Conservation (phyloP, 139 green algal species). For the Picochlorum sp. region DNA sequence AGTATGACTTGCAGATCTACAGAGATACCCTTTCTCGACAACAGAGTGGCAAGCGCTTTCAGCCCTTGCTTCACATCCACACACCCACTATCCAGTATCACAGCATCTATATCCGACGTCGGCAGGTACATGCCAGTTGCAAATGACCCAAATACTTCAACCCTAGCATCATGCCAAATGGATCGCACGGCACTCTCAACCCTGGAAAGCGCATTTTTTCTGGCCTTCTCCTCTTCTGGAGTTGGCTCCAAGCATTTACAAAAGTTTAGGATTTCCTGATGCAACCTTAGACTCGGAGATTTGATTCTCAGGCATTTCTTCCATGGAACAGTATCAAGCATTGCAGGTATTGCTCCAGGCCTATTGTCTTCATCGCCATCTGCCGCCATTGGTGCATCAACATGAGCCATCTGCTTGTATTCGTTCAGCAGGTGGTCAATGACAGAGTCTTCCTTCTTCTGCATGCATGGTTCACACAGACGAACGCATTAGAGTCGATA, state of each 20-base stretch:
- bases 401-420: conserved; percentile 4
- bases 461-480: too few relatives aligned
- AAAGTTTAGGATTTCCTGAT: conserved; percentile 73
- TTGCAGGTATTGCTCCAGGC: background rate
- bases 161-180: conserved; percentile 51
- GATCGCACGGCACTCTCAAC: conserved; percentile 37
- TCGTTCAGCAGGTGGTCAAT: conserved; percentile 13
- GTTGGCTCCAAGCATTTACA: conserved; percentile 56
- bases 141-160: conserved; percentile 71
- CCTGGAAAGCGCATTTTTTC: conserved; percentile 36
- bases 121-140: conserved; percentile 88
- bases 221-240: conserved; percentile 28
- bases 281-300: conserved; percentile 39
- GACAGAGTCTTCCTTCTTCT: too few relatives aligned
- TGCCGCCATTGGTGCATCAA: background rate
- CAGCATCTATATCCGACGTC: conserved; percentile 85
- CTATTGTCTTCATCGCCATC: background rate
- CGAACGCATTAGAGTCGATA: too few relatives aligned
- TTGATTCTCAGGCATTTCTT: conserved; percentile 12
- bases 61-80: conserved; percentile 46
- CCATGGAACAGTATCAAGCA: conserved; percentile 15
- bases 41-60: conserved; percentile 52
- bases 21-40: conserved; percentile 44
- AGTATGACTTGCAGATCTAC: conserved; percentile 77
- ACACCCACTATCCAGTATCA: conserved; percentile 50